Base-by-base conservation (phyloP, 202 grass and related monocot genomes). In the Carex sylvatica region DNA sequence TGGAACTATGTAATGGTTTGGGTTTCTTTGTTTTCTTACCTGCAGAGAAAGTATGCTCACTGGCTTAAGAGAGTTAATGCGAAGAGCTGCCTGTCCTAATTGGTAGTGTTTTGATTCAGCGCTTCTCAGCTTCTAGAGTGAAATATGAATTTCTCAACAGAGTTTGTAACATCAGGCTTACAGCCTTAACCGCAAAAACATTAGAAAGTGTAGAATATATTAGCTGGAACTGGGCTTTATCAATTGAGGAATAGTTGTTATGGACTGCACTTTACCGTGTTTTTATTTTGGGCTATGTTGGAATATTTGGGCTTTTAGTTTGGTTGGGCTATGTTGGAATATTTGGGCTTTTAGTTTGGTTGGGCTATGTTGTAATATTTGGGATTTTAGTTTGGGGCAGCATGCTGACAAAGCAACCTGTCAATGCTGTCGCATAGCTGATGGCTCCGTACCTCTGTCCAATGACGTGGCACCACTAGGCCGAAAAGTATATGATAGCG, bases 41-140 rank as follows among this genome's bases (percentile, higher is more conserved):
- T 79, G 33, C 44, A 78, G 79, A 65, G 16, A 77, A 81, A 85
- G 84, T 80, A 38, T 85, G 84, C 77, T 85, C 84, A 4, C 2
- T 2, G 11, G 84, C 75, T 70, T 85, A 49, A 84, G 10, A 65
- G 49, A 80, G 74, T 55, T 56, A 4, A 79, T 73, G 24, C 16
- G 20, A n/a, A 65, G 23, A 52, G n/a, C 24, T 69, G 78, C 61
- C 36, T 30, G 16, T 60, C 26, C 20, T 38, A 31, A 78, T 60
- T 4, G 36, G 28, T 78, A 60, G 74, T 56, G 16, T 35, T 77
- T 56, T 4, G 8, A 58, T 58, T 58, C 15, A 36, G 15, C 73
- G 10, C 33, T n/a, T 35, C 20, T 75, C 23, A 9, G 70, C 2
- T 30, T 74, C 20, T 30, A 9, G 14, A 75, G 26, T 54, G 6